Base-by-base conservation (phyloP, 2,329 filamentous ascomycete genomes). In the Elsinoe australis region DNA sequence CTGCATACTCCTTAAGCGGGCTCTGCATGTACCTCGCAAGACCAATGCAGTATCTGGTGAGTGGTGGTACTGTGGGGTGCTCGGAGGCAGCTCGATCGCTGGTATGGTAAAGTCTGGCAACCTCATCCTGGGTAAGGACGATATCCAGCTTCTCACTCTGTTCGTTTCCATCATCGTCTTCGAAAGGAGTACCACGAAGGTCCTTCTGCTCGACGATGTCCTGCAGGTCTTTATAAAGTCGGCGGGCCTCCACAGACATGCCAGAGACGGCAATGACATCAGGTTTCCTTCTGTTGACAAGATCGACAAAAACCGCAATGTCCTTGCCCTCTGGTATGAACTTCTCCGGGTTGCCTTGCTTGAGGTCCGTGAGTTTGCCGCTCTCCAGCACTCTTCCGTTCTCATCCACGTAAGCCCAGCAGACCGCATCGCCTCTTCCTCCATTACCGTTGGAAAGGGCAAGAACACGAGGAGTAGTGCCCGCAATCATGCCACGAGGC, bases 1-100 rank as follows among this genome's bases (percentile, higher is more conserved):
- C 87, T 8, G 90, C 92, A 64, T 98, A 98, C 64, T 98, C 89
- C 67, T 94, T 92, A 69, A 98, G 78, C 1, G 92, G 92, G 59
- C 90, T 94, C 65, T 98, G 92, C 65, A 98, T 75, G 64, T 96
- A 98, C 53, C 84, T 83, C 15, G 86, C 90, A 31, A 98, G 70
- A 21, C 82, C 89, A 55, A 95, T 81, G 63, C 89, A 95, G 67
- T 98, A 98, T 58, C 87, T 79, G 1, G 84, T 86, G 45, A 95
- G 72, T 5, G 87, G 79, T 47, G 80, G 78, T 22, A 94, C 74
- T 9, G 82, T 82, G 4, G 92, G 88, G 61, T 95, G 87, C 54
- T 96, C 90, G 8, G 77, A 71, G 41, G 78, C 72, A 8, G 85
- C 89, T 33, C 89, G 80, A 10, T 82, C 78, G 62, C 88, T 95